Percentiles rank a stretch among this genome's conserved stretches.
Evolutionary conservation across 257 asterid species (phyloP).

Genomic region (Gentiana dahurica): DNA sequence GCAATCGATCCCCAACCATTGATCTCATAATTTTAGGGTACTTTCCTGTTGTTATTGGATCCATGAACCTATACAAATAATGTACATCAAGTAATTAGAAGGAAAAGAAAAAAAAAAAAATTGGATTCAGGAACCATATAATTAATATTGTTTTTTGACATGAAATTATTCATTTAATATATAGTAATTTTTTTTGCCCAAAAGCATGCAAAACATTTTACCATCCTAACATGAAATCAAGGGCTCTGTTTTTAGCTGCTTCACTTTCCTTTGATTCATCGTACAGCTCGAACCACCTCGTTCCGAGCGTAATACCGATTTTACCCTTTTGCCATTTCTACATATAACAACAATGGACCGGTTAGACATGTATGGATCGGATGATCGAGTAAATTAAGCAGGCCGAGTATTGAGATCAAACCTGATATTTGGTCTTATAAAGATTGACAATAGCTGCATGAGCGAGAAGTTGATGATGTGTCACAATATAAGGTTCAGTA

Average conservation of each 20-base stretch:
- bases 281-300: slow-evolving; percentile 16
- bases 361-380: too few relatives aligned
- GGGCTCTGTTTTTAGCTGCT: slow-evolving; percentile 17
- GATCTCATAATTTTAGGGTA: slow-evolving; percentile 15
- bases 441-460: slow-evolving; percentile 11
- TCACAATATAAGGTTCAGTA: slow-evolving; percentile 12
- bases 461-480: slow-evolving; percentile 12
- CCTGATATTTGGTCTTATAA: slow-evolving; percentile 10
- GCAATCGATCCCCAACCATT: slow-evolving; percentile 12
- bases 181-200: background rate
- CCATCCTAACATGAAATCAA: slow-evolving; percentile 55
- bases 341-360: background rate
- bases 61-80: slow-evolving; percentile 11
- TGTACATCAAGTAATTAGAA: too few relatives aligned
- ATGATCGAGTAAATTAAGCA: too few relatives aligned
- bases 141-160: too few relatives aligned
- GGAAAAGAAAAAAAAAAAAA: background rate
- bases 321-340: slow-evolving; percentile 14
- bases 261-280: background rate
- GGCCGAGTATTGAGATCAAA: background rate
- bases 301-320: slow-evolving; percentile 13
- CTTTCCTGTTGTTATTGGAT: slow-evolving; percentile 12
- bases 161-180: too few relatives aligned
- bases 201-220: slow-evolving; percentile 6
- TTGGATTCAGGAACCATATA: background rate